Evolutionary conservation across 2,329 filamentous ascomycete species (phyloP).

Genomic region (Colletotrichum sp.): DNA sequence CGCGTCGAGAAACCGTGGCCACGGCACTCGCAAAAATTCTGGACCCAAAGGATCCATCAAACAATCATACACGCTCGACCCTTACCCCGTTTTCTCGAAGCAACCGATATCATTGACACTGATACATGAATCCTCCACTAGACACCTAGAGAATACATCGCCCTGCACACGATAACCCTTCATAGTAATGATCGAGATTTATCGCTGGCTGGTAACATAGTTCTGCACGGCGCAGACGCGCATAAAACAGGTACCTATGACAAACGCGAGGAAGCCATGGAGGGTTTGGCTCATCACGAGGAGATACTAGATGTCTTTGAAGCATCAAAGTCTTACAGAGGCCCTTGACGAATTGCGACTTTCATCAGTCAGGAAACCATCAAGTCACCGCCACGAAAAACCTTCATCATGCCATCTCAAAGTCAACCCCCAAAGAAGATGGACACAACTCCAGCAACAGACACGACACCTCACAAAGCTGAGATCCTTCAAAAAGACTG

Average conservation of each 20-base stretch:
- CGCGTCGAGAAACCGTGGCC: background rate
- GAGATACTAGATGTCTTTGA: background rate
- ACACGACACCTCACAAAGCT: background rate
- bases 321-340: background rate
- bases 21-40: too few relatives aligned
- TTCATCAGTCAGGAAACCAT: background rate
- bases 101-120: rapidly evolving
- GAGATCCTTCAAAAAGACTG: background rate
- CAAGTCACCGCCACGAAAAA: background rate
- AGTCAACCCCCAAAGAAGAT: background rate
- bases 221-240: rapidly evolving
- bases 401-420: background rate
- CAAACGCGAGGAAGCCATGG: background rate
- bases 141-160: background rate
- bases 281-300: background rate
- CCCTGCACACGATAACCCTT: background rate
- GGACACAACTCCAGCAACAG: background rate
- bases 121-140: background rate
- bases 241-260: background rate
- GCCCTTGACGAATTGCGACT: background rate
- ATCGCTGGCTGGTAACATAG: background rate
- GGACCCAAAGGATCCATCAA: too few relatives aligned
- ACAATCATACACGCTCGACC: background rate
- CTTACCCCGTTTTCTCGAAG: background rate
- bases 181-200: background rate